Evolutionary conservation across 768 basidiomycete genomes (phyloP), one percentile per base, ranked within the genome.

Genomic region (Lentinula raphanica): DNA sequence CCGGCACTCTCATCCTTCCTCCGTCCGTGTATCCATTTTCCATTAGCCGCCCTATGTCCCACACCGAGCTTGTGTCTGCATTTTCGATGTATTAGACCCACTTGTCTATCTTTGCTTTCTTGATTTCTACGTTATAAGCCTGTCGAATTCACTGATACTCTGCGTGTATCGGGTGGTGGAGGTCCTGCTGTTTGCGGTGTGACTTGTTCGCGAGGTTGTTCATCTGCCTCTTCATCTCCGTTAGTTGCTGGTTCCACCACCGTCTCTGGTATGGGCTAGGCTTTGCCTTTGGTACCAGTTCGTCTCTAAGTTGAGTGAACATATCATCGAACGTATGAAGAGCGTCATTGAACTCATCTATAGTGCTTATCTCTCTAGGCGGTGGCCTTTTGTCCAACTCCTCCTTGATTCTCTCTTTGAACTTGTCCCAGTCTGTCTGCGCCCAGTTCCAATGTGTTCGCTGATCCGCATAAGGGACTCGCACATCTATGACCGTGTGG

Each of bases 151-250:
- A 15, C 5, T 54, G 49, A 1, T 53, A 36, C n/a, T 68, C 61
- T 27, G 57, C 45, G 29, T 71, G 69, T 0, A 56, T 28, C 0
- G 66, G 69, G 65, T 75, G 69, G 1, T 65, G 54, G 2, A 15
- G 17, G 21, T 45, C 15, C 6, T 17, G n/a, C 1, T 3, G 17
- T 23, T 42, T 42, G 1, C 40, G 13, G 15, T 42, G 21, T 42
- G 44, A 45, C 13, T 27, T 21, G 21, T 27, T 45, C 3, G 44
- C 19, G 4, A 45, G 44, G 44, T 45, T 45, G 7, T n/a, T n/a
- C 4, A 7, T 5, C 15, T 7, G 21, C 13, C 11, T 27, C 44
- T 45, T 45, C 44, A 45, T 45, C 15, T 27, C 25, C 15, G 44
- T 23, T 27, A 45, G 25, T 7, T 45, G 21, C n/a, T 2, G 5